These are phyloP conservation scores for Acacia pycnantha DNA, from an alignment of 331 rosid species.

Conservation along the genomic window DNA sequence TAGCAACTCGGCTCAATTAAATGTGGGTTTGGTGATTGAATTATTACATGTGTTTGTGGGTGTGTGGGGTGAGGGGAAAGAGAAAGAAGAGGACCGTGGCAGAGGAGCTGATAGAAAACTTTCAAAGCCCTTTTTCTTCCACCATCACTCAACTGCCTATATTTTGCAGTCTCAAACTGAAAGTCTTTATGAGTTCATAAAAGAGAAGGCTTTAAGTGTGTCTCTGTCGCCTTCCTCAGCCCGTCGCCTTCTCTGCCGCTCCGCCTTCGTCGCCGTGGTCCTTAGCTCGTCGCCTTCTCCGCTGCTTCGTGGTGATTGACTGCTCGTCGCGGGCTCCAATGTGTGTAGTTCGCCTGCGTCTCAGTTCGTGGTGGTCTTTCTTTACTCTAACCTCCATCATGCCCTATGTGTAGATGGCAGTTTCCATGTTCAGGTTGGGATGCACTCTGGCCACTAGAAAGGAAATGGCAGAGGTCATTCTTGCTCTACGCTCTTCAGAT, in stretches of 20 bases:
- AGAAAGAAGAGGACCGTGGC: slow-evolving; percentile 69
- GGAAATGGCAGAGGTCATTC: slow-evolving; percentile 93
- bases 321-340: no score
- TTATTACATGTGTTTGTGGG: slow-evolving; percentile 25
- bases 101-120: slow-evolving; percentile 99
- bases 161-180: slow-evolving; percentile 41
- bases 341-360: no score
- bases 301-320: neutral
- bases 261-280: no score
- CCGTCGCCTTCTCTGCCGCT: neutral
- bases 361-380: neutral
- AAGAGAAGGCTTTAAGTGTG: slow-evolving; percentile 39
- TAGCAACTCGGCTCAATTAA: no score
- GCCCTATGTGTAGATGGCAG: slow-evolving; percentile 73
- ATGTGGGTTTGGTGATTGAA: slow-evolving; percentile 51
- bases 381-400: slow-evolving; percentile 20
- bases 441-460: slow-evolving; percentile 92
- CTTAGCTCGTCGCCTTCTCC: neutral
- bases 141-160: slow-evolving; percentile 72
- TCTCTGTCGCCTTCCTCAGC: no score
- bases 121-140: slow-evolving; percentile 94
- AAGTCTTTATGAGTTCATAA: slow-evolving; percentile 48
- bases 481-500: slow-evolving; percentile 62
- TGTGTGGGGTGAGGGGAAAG: slow-evolving; percentile 27
- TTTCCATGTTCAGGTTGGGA: slow-evolving; percentile 99